These are phyloP conservation scores for Rugosomyces carneus DNA, from an alignment of 1,284 basidiomycete genomes.

Conservation along the genomic window DNA sequence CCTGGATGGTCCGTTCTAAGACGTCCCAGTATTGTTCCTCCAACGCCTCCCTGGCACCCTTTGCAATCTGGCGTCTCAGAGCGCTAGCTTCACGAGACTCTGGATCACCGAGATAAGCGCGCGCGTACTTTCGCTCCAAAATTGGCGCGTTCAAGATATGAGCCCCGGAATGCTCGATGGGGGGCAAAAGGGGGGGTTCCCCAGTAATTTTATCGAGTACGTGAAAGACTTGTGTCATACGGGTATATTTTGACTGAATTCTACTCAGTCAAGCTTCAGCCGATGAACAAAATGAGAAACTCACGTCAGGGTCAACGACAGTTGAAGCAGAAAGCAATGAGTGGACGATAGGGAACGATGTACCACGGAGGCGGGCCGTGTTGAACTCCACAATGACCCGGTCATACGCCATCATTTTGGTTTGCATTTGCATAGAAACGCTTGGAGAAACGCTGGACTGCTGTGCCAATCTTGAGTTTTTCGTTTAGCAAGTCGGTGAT, in stretches of 20 bases:
- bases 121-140: constrained; percentile 69
- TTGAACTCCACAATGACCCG: constrained; percentile 73
- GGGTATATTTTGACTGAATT: constrained; percentile 40
- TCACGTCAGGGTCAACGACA: constrained; percentile 50
- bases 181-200: constrained; percentile 63
- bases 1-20: constrained; percentile 80
- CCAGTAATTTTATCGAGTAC: constrained; percentile 65
- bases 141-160: constrained; percentile 71
- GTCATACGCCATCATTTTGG: constrained; percentile 95
- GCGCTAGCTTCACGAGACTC: constrained; percentile 58
- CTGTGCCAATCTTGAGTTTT: constrained; percentile 1
- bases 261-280: constrained; percentile 1
- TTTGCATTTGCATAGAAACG: constrained; percentile 74
- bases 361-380: constrained; percentile 61
- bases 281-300: constrained; percentile 17
- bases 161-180: constrained; percentile 68
- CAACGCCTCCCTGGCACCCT: constrained; percentile 67
- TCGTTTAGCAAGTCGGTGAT: not conserved
- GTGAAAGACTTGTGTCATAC: constrained; percentile 66
- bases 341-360: constrained; percentile 71
- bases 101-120: constrained; percentile 64
- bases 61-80: constrained; percentile 65
- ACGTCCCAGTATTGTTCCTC: constrained; percentile 86
- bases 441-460: constrained; percentile 49
- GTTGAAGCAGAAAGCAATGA: constrained; percentile 60